phyloP scores from a whole-genome alignment of 1,284 basidiomycete species.

The Pulveroboletus sp. region DNA sequence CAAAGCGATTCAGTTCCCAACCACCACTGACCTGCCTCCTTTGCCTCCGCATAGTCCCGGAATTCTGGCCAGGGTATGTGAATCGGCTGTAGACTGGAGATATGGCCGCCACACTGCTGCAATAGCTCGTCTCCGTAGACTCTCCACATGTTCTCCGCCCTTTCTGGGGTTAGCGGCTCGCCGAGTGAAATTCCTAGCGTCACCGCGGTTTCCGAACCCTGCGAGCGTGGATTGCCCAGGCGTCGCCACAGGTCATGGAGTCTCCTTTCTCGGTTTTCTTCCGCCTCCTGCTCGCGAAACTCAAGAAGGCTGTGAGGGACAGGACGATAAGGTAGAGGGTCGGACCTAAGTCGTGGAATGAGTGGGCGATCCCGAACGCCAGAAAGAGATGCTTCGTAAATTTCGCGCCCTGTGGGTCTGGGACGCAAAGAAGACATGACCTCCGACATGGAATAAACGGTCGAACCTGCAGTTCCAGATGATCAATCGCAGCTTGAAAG shows the following conservation, averaged over 20 bases:
- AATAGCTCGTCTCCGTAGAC: conserved; percentile 81
- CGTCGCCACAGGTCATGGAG: conserved; percentile 60
- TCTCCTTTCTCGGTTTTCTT: conserved; percentile 52
- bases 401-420: conserved; percentile 39
- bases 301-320: conserved; percentile 51
- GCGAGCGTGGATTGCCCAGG: conserved; percentile 39
- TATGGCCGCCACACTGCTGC: conserved; percentile 52
- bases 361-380: conserved; percentile 51
- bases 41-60: conserved; percentile 68
- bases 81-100: conserved; percentile 40
- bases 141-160: conserved; percentile 61
- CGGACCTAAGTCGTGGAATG: conserved; percentile 57
- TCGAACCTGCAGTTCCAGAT: conserved; percentile 18
- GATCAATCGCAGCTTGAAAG: conserved; percentile 14
- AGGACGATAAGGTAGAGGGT: conserved; percentile 40
- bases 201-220: conserved; percentile 27
- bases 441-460: conserved; percentile 26
- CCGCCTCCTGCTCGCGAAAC: conserved; percentile 62
- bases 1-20: conserved; percentile 15
- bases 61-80: conserved; percentile 78
- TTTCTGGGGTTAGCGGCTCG: conserved; percentile 55
- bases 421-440: conserved; percentile 16
- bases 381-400: conserved; percentile 48
- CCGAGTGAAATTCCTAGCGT: conserved; percentile 19
- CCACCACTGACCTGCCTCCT: conserved; percentile 65